A percentile compares a stretch with the other conserved stretches of the same genome.
Conservation (phyloP, 371 early-diverging fungal species). For the Mortierella polycephala region DNA sequence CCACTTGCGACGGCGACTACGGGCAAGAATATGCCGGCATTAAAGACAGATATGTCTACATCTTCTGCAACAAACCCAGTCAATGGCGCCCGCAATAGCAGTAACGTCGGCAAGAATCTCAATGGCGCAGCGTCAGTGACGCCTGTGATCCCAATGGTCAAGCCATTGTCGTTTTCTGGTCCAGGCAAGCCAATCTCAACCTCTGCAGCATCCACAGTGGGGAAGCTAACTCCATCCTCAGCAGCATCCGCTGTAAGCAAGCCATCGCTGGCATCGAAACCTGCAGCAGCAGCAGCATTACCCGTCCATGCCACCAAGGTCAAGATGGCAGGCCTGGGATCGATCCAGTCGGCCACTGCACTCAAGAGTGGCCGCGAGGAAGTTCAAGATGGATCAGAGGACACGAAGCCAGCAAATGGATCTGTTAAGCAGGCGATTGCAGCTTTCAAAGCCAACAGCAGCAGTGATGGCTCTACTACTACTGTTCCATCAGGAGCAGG, state of each 20-base stretch:
- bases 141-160: constrained; percentile 28
- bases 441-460: constrained; percentile 11
- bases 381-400: neutral
- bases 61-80: neutral
- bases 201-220: neutral
- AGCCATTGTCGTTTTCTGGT: constrained; percentile 22
- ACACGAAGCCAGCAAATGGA: constrained; percentile 37
- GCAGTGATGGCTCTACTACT: too few relatives aligned
- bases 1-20: neutral
- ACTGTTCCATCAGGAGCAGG: neutral
- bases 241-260: neutral
- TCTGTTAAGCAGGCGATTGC: constrained; percentile 47
- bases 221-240: neutral
- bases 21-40: neutral
- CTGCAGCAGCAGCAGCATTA: neutral
- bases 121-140: neutral
- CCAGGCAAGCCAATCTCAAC: neutral
- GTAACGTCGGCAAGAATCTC: neutral
- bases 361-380: neutral
- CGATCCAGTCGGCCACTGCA: constrained; percentile 9
- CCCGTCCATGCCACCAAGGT: neutral
- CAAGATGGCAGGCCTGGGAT: constrained; percentile 30
- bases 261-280: neutral
- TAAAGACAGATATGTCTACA: neutral
- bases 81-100: neutral